Evolutionary conservation across 768 basidiomycete species (phyloP).

Genomic region (Phanerodontia chrysosporium): DNA sequence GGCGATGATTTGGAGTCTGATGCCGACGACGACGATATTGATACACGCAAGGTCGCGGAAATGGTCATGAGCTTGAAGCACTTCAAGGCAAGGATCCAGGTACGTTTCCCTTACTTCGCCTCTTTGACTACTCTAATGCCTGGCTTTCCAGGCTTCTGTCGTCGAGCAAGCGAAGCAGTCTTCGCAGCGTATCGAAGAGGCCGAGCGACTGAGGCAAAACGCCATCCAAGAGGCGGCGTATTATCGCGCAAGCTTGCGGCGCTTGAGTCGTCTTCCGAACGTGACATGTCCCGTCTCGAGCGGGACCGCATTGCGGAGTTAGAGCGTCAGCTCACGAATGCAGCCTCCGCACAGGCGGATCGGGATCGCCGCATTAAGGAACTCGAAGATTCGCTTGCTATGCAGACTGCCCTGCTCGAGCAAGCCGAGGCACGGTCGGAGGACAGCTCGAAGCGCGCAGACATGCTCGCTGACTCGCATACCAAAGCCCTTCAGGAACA

Average conservation of each 20-base stretch:
- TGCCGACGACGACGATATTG: constrained; percentile 36
- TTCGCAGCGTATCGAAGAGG: constrained; percentile 75
- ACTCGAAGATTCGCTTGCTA: constrained; percentile 64
- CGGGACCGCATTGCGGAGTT: constrained; percentile 72
- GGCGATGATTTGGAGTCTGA: constrained; percentile 42
- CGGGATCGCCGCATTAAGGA: constrained; percentile 72
- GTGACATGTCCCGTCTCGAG: constrained; percentile 68
- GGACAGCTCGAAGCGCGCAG: constrained; percentile 74
- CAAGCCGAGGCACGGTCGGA: constrained; percentile 75
- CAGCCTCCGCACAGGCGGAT: constrained; percentile 57
- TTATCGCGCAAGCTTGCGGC: constrained; percentile 95
- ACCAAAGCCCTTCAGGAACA: constrained; percentile 60
- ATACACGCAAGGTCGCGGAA: constrained; percentile 55
- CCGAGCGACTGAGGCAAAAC: constrained; percentile 68
- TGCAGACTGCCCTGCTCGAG: constrained; percentile 73
- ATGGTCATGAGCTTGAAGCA: constrained; percentile 82
- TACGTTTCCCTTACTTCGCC: constrained; percentile 30
- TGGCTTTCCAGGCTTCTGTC: constrained; percentile 62
- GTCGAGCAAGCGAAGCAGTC: constrained; percentile 71
- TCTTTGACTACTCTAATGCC: neutral
- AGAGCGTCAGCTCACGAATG: constrained; percentile 61
- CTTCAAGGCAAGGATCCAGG: constrained; percentile 83
- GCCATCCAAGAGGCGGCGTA: constrained; percentile 94
- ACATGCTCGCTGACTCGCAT: constrained; percentile 66
- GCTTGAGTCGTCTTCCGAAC: constrained; percentile 63